Evolutionary conservation across 2,329 filamentous ascomycete genomes (phyloP).

Genomic region (Thelonectria discophora): DNA sequence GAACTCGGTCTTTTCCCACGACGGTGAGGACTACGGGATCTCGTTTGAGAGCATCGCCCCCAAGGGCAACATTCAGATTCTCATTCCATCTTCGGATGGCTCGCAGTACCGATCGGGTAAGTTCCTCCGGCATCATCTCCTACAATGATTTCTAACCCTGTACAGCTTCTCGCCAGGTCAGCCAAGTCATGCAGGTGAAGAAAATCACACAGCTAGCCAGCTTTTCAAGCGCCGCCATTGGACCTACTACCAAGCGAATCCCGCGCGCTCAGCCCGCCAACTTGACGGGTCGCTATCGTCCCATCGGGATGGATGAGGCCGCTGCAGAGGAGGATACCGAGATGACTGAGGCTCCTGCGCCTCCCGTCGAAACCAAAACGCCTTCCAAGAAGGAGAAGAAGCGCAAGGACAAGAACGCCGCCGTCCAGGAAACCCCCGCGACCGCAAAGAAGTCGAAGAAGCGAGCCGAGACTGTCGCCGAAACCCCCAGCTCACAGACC

Average conservation of each 20-base stretch:
- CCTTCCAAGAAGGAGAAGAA: slow-evolving; percentile 48
- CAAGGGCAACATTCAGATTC: slow-evolving; percentile 63
- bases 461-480: slow-evolving; percentile 24
- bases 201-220: slow-evolving; percentile 63
- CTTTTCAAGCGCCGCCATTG: slow-evolving; percentile 40
- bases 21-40: slow-evolving; percentile 70
- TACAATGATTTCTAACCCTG: slow-evolving; percentile 20
- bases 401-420: slow-evolving; percentile 39
- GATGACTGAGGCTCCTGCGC: slow-evolving; percentile 53
- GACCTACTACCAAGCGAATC: slow-evolving; percentile 58
- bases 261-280: slow-evolving; percentile 73
- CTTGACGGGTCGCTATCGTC: slow-evolving; percentile 72
- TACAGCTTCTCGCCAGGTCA: slow-evolving; percentile 54
- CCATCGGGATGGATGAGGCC: slow-evolving; percentile 64
- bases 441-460: slow-evolving; percentile 46
- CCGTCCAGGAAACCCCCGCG: slow-evolving; percentile 13
- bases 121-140: slow-evolving; percentile 36
- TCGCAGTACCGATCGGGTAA: slow-evolving; percentile 64
- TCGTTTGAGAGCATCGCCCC: slow-evolving; percentile 62
- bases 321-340: slow-evolving; percentile 56
- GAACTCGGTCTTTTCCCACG: slow-evolving; percentile 67
- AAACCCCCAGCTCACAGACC: slow-evolving; percentile 28
- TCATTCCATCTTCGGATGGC: slow-evolving; percentile 67
- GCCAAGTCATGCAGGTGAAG: slow-evolving; percentile 71
- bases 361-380: slow-evolving; percentile 34